A percentile compares a stretch with the other conserved stretches of the same genome.
These are phyloP conservation scores for Lyophyllum shimeji DNA, from an alignment of 768 basidiomycete genomes.

Conservation along the genomic window DNA sequence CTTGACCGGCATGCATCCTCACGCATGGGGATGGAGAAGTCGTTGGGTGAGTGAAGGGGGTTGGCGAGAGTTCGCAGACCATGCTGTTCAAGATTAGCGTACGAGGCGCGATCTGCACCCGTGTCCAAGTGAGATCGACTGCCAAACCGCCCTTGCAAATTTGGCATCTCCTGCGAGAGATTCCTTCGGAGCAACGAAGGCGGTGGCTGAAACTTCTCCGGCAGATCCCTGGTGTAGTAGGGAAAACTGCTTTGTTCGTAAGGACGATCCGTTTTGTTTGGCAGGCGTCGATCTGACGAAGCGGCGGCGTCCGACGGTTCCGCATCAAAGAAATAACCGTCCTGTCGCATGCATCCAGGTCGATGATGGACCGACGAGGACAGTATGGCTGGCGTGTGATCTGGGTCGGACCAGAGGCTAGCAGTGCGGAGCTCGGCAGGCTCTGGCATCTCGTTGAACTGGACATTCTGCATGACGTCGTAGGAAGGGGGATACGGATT, in stretches of 20 bases:
- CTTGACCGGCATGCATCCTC: slow-evolving; percentile 21
- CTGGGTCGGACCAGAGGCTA: not conserved
- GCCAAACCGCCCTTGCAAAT: not conserved
- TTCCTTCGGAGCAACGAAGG: not conserved
- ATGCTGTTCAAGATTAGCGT: slow-evolving; percentile 1
- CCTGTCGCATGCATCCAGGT: not conserved
- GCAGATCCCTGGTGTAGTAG: not conserved
- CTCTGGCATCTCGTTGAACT: not conserved
- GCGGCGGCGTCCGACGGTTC: not conserved
- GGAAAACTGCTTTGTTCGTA: not conserved
- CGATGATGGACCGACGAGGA: not conserved
- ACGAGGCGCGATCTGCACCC: not conserved
- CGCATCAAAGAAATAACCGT: not conserved
- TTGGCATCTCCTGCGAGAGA: not conserved
- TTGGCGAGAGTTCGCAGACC: not conserved
- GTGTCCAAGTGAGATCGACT: not conserved
- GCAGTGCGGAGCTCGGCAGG: not conserved
- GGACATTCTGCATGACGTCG: not conserved
- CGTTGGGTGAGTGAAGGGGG: not conserved
- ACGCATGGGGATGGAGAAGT: slow-evolving; percentile 42
- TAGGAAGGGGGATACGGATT: not conserved
- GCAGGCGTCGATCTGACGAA: not conserved
- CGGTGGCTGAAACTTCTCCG: not conserved
- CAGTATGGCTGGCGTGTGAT: not conserved
- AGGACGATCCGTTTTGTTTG: not conserved